phyloP scores from a whole-genome alignment of 495 filamentous ascomycete species.

The Penicillium fimorum region DNA sequence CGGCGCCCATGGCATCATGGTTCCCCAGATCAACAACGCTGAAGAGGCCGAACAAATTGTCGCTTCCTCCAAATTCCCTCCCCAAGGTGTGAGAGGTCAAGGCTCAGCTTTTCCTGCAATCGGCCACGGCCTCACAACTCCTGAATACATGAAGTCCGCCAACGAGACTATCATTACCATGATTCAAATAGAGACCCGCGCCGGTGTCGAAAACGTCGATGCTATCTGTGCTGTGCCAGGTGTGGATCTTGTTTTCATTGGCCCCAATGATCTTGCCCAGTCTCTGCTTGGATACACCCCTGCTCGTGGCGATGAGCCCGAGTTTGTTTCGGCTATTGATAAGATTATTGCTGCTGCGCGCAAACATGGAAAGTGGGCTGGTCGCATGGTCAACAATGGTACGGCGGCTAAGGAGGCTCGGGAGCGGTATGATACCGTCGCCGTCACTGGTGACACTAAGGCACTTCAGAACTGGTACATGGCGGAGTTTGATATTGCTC shows the following conservation, averaged over 20 bases:
- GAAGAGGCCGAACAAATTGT: slow-evolving; percentile 63
- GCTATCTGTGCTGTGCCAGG: slow-evolving; percentile 29
- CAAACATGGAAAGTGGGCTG: slow-evolving; percentile 35
- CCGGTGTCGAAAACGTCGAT: slow-evolving; percentile 33
- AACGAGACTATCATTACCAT: slow-evolving; percentile 35
- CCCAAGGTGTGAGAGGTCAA: slow-evolving; percentile 55
- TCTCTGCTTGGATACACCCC: slow-evolving; percentile 30
- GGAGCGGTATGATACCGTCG: slow-evolving; percentile 32
- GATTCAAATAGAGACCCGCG: slow-evolving; percentile 34
- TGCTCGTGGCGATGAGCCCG: slow-evolving; percentile 34
- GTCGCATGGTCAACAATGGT: slow-evolving; percentile 33
- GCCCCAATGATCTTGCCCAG: slow-evolving; percentile 36
- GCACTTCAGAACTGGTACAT: slow-evolving; percentile 40
- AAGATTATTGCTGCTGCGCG: slow-evolving; percentile 33
- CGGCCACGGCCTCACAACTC: slow-evolving; percentile 31
- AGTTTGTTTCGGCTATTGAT: slow-evolving; percentile 32
- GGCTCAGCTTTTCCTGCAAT: slow-evolving; percentile 27
- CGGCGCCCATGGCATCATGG: slow-evolving; percentile 61
- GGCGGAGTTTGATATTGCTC: slow-evolving; percentile 33
- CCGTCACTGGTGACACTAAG: slow-evolving; percentile 35
- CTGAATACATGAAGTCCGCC: slow-evolving; percentile 34
- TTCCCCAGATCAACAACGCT: slow-evolving; percentile 35
- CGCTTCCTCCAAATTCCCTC: slow-evolving; percentile 63
- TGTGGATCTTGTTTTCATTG: slow-evolving; percentile 36
- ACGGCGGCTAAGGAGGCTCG: slow-evolving; percentile 24